These are phyloP conservation scores for Tylopilus rubrobrunneus DNA, from an alignment of 768 basidiomycete species.

Conservation along the genomic window DNA sequence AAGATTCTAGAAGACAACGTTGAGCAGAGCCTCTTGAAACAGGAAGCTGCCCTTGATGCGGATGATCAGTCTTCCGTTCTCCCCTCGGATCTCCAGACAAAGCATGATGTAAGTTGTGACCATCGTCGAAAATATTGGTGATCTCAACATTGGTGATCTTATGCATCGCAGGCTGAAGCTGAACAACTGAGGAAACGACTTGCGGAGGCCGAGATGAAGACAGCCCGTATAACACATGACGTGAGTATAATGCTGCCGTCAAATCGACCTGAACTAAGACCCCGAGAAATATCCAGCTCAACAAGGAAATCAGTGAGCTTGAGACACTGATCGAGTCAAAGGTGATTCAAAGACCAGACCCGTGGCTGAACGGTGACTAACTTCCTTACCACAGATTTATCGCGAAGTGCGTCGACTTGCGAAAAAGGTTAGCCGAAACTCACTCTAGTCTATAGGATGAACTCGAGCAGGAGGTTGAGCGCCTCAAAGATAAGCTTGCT, in stretches of 20 bases:
- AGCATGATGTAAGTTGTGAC: constrained; percentile 48
- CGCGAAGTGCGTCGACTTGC: constrained; percentile 52
- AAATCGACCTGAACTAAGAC: neutral
- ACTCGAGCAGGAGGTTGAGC: constrained; percentile 80
- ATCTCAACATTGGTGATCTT: neutral
- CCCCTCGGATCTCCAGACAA: constrained; percentile 38
- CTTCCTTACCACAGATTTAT: constrained; percentile 57
- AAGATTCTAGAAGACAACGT: constrained; percentile 73
- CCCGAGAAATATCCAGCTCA: constrained; percentile 48
- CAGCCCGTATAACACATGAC: constrained; percentile 62
- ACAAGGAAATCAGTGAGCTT: constrained; percentile 89
- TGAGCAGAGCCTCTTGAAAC: constrained; percentile 53
- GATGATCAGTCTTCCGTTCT: constrained; percentile 14
- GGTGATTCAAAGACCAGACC: constrained; percentile 37
- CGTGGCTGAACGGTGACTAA: constrained; percentile 2
- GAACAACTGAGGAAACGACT: constrained; percentile 70
- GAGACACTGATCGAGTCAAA: constrained; percentile 94
- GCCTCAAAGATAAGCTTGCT: constrained; percentile 65
- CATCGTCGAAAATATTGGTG: neutral
- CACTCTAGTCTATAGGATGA: constrained; percentile 55
- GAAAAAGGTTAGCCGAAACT: constrained; percentile 3
- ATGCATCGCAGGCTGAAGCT: constrained; percentile 47
- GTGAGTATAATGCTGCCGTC: constrained; percentile 36
- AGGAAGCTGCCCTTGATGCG: constrained; percentile 40
- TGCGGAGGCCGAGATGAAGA: constrained; percentile 71